phyloP scores from a whole-genome alignment of 352 stramenopile species.

The Halophytophthora batemanensis region DNA sequence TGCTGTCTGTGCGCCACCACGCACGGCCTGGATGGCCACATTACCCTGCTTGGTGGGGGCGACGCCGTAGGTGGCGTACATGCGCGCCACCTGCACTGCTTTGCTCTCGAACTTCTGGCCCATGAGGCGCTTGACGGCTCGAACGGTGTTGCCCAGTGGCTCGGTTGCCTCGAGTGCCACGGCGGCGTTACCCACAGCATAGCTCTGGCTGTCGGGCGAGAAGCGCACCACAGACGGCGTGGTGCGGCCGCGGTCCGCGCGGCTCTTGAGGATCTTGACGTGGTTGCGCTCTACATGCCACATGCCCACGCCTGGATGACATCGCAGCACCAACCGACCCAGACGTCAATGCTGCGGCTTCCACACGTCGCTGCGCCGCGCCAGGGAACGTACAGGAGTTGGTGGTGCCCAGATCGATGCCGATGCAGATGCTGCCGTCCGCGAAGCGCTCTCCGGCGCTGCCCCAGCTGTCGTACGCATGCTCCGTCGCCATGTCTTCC shows the following conservation, averaged over 20 bases:
- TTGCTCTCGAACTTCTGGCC: slow-evolving; percentile 63
- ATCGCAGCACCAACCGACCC: not conserved
- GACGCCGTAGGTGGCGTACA: slow-evolving; percentile 56
- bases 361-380: not conserved
- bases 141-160: slow-evolving; percentile 68
- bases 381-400: slow-evolving; percentile 92
- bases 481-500: slow-evolving; percentile 1
- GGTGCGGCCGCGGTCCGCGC: slow-evolving; percentile 52
- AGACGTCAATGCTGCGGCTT: not conserved
- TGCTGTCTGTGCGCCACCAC: slow-evolving; percentile 17
- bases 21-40: slow-evolving; percentile 44
- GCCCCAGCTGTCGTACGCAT: slow-evolving; percentile 81
- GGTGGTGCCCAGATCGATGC: slow-evolving; percentile 99
- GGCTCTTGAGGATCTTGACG: slow-evolving; percentile 86
- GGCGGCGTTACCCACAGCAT: slow-evolving; percentile 54
- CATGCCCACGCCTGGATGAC: slow-evolving; percentile 58
- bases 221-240: slow-evolving; percentile 83
- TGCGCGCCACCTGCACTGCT: slow-evolving; percentile 48
- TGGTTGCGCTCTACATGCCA: slow-evolving; percentile 77
- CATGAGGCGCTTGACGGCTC: slow-evolving; percentile 83
- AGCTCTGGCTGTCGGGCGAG: slow-evolving; percentile 35
- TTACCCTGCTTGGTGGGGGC: slow-evolving; percentile 52
- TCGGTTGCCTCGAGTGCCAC: slow-evolving; percentile 45
- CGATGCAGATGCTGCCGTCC: slow-evolving; percentile 88
- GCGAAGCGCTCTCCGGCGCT: slow-evolving; percentile 62